A percentile compares a stretch with the other conserved stretches of the same genome.
These are phyloP conservation scores for Arabidopsis hybrid DNA, from an alignment of 441 rosid genomes.

Conservation along the genomic window DNA sequence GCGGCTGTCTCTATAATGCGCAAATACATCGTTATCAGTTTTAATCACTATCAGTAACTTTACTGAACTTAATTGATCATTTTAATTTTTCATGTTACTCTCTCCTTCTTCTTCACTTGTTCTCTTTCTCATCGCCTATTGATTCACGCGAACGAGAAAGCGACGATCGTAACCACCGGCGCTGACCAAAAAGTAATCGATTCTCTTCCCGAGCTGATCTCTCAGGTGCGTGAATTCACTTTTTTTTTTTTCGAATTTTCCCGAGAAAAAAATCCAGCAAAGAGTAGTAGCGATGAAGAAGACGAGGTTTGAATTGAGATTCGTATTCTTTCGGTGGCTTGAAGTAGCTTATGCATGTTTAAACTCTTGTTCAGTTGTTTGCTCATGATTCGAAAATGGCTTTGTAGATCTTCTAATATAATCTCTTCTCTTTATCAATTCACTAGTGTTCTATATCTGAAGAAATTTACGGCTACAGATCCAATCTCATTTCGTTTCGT, in stretches of 20 bases:
- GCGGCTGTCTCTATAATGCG: slow-evolving; percentile 17
- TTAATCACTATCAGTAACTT: slow-evolving; percentile 15
- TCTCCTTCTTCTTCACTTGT: slow-evolving; percentile 5
- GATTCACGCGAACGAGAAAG: slow-evolving; percentile 32
- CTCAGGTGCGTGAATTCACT: slow-evolving; percentile 20
- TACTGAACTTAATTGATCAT: slow-evolving; percentile 19
- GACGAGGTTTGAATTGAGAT: slow-evolving; percentile 20
- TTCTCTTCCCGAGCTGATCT: slow-evolving; percentile 21
- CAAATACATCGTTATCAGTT: slow-evolving; percentile 27
- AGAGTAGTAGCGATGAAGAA: neutral
- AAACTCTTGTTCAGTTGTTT: slow-evolving; percentile 10
- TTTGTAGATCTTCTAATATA: slow-evolving; percentile 11
- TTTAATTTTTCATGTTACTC: slow-evolving; percentile 19
- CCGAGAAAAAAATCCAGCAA: neutral
- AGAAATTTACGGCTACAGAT: slow-evolving; percentile 9
- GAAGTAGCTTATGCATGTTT: slow-evolving; percentile 31
- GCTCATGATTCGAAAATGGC: slow-evolving; percentile 13
- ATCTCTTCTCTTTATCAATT: neutral
- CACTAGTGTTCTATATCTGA: slow-evolving; percentile 6
- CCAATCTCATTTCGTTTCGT: slow-evolving; percentile 25
- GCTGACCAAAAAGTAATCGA: slow-evolving; percentile 19
- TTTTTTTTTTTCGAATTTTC: neutral
- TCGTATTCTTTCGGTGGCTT: slow-evolving; percentile 8
- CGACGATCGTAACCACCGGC: slow-evolving; percentile 22
- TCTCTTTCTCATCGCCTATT: slow-evolving; percentile 19